Evolutionary conservation across 495 filamentous ascomycete species (phyloP).

Genomic region (Platismatia glauca): DNA sequence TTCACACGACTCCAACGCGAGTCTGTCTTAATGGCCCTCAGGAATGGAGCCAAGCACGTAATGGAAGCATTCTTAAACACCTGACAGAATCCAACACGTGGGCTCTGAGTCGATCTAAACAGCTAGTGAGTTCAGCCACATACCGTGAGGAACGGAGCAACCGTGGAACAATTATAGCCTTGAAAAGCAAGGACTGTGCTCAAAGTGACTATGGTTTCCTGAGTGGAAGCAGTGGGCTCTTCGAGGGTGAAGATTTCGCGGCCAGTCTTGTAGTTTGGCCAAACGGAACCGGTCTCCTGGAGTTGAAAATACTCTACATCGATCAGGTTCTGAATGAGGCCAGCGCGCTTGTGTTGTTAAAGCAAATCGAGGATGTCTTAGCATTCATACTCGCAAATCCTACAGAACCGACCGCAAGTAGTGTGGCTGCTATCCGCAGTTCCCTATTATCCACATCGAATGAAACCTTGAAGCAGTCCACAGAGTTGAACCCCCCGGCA

Average conservation of each 20-base stretch:
- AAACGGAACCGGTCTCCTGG: constrained; percentile 19
- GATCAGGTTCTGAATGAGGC: constrained; percentile 22
- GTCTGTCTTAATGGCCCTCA: background rate
- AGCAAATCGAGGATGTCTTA: constrained; percentile 30
- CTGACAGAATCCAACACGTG: background rate
- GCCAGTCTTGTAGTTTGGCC: constrained; percentile 29
- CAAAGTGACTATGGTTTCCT: background rate
- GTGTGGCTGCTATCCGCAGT: constrained; percentile 22
- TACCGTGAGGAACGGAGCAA: background rate
- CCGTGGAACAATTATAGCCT: background rate
- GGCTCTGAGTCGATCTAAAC: background rate
- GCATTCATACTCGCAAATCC: constrained; percentile 26
- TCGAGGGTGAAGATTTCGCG: constrained; percentile 26
- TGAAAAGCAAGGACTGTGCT: background rate
- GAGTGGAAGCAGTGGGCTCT: constrained; percentile 8
- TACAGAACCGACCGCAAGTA: constrained; percentile 20
- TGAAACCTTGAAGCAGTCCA: constrained; percentile 23
- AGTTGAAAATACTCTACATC: constrained; percentile 26
- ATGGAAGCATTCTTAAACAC: background rate
- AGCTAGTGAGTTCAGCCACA: background rate
- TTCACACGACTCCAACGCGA: background rate
- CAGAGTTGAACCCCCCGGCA: constrained; percentile 16
- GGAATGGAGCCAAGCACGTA: background rate
- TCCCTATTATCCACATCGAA: constrained; percentile 32
- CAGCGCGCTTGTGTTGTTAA: constrained; percentile 26